Percentiles rank a stretch among this genome's conserved stretches.
Conservation (phyloP, 2,329 filamentous ascomycete genomes). For the Fusarium verrucosum region DNA sequence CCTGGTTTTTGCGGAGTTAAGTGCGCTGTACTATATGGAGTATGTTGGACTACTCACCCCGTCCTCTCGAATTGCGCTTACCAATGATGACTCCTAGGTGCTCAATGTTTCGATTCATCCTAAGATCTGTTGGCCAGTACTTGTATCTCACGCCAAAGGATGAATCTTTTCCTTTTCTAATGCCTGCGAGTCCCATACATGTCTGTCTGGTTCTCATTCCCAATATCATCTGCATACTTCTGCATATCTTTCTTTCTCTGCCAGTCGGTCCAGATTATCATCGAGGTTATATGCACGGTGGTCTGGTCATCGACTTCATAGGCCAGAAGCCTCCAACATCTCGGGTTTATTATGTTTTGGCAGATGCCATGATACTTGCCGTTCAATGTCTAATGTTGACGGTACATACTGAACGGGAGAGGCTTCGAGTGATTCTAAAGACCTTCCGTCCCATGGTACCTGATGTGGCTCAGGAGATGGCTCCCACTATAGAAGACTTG, state of each 20-base stretch:
- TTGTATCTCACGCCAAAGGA: constrained; percentile 71
- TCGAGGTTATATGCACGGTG: constrained; percentile 73
- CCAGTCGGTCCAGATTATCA: constrained; percentile 68
- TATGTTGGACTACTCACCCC: constrained; percentile 50
- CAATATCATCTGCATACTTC: constrained; percentile 67
- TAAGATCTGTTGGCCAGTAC: constrained; percentile 68
- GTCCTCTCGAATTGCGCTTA: constrained; percentile 18
- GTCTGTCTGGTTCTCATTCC: constrained; percentile 67
- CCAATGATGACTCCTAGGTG: constrained; percentile 57
- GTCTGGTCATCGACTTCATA: constrained; percentile 73
- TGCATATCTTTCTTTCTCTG: constrained; percentile 65
- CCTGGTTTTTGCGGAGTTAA: constrained; percentile 71
- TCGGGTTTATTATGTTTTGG: constrained; percentile 61
- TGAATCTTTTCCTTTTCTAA: constrained; percentile 63
- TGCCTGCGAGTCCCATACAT: constrained; percentile 66
- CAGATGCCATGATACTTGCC: constrained; percentile 65
- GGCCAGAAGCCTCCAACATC: constrained; percentile 71
- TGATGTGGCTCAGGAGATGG: constrained; percentile 43
- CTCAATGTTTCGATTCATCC: constrained; percentile 69
- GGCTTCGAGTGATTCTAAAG: constrained; percentile 60
- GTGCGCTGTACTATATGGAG: constrained; percentile 76
- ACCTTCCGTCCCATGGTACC: constrained; percentile 50
- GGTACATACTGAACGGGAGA: constrained; percentile 68
- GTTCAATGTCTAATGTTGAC: constrained; percentile 72
- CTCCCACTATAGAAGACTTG: constrained; percentile 57